Base-by-base conservation (phyloP, 2,329 filamentous ascomycete genomes). In the Verticillium nubilum region DNA sequence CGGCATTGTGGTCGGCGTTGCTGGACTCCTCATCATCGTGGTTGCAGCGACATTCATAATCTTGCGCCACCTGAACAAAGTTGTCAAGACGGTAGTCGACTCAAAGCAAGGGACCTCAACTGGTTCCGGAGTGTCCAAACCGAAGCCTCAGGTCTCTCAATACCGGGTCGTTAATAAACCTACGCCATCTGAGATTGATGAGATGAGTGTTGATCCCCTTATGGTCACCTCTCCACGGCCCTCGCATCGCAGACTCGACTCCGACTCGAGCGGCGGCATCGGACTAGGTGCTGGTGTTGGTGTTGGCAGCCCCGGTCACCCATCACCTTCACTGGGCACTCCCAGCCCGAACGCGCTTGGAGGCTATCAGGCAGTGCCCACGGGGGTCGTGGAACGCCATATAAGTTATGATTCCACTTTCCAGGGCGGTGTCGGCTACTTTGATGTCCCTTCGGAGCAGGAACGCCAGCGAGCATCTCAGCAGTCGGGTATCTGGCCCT, bases 1-100 rank as follows among this genome's bases (percentile, higher is more conserved):
- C 2, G 84, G 83, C 2, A 83, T 86, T 25, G 74, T 86, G 33
- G 80, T 76, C 2, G 83, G 80, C 1, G 78, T 78, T 13, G 70
- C 81, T 2, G 75, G 73, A 0, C 67, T 86, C 12, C 70, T 86
- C 2, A 59, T 82, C 1, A 70, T 79, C 27, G 73, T 85, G 12
- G 42, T 85, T 5, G 70, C 75, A 2, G 76, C 76, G 0, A 73
- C 81, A 2, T 79, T 74, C 61, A 69, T 83, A 55, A 77, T 86
- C 54, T 73, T 86, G 53, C 74, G 78, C 1, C 78, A 77, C 10
- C 74, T 86, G 17, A 82, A 76, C 60, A 75, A 71, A 50, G 76
- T 80, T 23, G 74, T 78, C 64, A 70, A 69, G 28, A 73, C 72
- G 6, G 54, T 52, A 2, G 72, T 77, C 7, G 69, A 74, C 54